Percentiles rank a stretch among this genome's conserved stretches.
Evolutionary conservation across 2,329 filamentous ascomycete genomes (phyloP).

Genomic region (Periglandula ipomoeae): DNA sequence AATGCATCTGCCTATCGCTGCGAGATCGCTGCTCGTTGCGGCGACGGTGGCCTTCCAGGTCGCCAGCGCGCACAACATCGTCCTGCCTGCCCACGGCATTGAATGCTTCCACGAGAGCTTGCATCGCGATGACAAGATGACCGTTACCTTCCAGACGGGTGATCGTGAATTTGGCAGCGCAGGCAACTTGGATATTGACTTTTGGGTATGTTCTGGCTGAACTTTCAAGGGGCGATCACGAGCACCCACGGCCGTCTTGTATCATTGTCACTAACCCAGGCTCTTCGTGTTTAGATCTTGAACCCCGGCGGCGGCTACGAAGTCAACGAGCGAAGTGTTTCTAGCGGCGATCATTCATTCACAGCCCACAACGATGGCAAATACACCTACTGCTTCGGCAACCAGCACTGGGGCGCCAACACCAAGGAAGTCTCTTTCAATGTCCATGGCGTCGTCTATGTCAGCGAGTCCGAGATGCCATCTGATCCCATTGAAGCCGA

Average conservation of each 20-base stretch:
- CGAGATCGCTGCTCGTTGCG: conserved; percentile 31
- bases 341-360: conserved; percentile 90
- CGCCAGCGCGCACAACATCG: conserved; percentile 85
- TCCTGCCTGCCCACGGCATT: conserved; percentile 81
- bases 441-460: conserved; percentile 96
- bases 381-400: conserved; percentile 97
- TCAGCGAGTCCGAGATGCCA: conserved; percentile 75
- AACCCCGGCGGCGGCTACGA: conserved; percentile 70
- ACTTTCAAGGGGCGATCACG: too few species aligned
- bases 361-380: conserved; percentile 76
- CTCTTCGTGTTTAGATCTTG: conserved; percentile 50
- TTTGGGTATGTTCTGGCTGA: conserved; percentile 71
- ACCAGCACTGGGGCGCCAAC: conserved; percentile 93
- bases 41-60: conserved; percentile 39
- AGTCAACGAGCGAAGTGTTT: conserved; percentile 69
- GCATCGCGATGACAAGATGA: conserved; percentile 95
- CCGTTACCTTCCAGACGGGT: conserved; percentile 95
- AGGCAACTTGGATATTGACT: conserved; percentile 93
- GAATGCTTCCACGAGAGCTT: conserved; percentile 97
- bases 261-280: not conserved
- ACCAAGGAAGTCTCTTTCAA: conserved; percentile 99
- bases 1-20: conserved; percentile 26
- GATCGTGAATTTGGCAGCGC: conserved; percentile 92
- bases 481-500: conserved; percentile 86
- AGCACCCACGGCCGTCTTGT: too few species aligned